Percentiles rank a stretch among this genome's conserved stretches.
These are phyloP conservation scores for Syzygium grande DNA, from an alignment of 345 rosid species.

Conservation along the genomic window DNA sequence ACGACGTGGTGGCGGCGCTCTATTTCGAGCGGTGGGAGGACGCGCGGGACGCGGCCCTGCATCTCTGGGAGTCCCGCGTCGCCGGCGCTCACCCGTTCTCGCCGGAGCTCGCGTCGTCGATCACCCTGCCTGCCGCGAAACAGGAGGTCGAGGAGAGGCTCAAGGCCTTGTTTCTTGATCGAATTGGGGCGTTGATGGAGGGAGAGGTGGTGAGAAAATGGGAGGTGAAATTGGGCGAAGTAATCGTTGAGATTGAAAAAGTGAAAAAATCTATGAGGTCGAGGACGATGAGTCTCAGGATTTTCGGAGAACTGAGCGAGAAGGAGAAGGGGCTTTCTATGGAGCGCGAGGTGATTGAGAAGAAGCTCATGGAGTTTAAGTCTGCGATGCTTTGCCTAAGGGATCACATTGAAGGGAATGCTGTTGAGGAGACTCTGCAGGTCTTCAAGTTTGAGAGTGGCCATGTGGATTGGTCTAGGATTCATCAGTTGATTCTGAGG, in stretches of 20 bases:
- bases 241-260: constrained; percentile 12
- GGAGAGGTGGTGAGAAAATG: constrained; percentile 37
- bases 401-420: constrained; percentile 26
- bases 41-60: constrained; percentile 9
- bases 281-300: neutral
- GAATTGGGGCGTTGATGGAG: constrained; percentile 22
- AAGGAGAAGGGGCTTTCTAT: constrained; percentile 16
- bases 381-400: constrained; percentile 40
- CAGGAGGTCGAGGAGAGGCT: constrained; percentile 31
- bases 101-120: constrained; percentile 14
- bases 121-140: constrained; percentile 26
- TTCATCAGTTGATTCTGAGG: constrained; percentile 42
- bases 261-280: neutral
- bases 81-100: neutral
- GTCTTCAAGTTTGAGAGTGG: constrained; percentile 21
- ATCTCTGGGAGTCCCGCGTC: constrained; percentile 1
- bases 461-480: constrained; percentile 37
- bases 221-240: constrained; percentile 14
- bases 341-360: constrained; percentile 29
- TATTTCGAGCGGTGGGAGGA: constrained; percentile 3
- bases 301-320: constrained; percentile 3
- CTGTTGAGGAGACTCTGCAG: neutral
- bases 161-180: constrained; percentile 22
- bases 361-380: constrained; percentile 47
- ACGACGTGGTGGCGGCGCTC: constrained; percentile 1